Evolutionary conservation across 345 rosid genomes (phyloP).

Genomic region (Rhizophora apiculata): DNA sequence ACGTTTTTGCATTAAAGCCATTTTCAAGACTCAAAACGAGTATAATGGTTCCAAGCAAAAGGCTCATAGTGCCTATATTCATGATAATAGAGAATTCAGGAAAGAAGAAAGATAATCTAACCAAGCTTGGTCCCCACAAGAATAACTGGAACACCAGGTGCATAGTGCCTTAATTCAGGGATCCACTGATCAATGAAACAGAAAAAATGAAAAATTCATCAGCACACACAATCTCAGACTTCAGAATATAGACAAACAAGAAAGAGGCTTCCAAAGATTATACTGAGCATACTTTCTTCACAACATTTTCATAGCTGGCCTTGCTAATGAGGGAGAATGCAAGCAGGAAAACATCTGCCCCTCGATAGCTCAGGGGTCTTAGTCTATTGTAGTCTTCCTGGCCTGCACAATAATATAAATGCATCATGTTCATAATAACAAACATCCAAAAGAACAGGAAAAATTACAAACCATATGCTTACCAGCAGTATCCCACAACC

Average conservation of each 20-base stretch:
- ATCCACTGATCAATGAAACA: slow-evolving; percentile 58
- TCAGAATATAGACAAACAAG: slow-evolving; percentile 3
- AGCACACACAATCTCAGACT: slow-evolving; percentile 14
- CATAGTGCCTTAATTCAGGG: slow-evolving; percentile 91
- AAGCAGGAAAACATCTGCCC: slow-evolving; percentile 85
- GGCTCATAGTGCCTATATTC: neutral
- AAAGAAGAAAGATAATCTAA: slow-evolving; percentile 23
- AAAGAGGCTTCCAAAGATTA: neutral
- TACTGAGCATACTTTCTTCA: slow-evolving; percentile 54
- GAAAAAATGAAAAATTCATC: slow-evolving; percentile 21
- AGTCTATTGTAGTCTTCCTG: slow-evolving; percentile 92
- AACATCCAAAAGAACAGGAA: neutral
- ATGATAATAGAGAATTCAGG: neutral
- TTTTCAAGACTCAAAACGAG: no score
- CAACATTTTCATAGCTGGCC: slow-evolving; percentile 90
- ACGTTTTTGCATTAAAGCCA: no score
- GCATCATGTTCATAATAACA: slow-evolving; percentile 10
- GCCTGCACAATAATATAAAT: slow-evolving; percentile 43
- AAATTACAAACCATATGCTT: slow-evolving; percentile 12
- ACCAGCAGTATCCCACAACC: slow-evolving; percentile 90
- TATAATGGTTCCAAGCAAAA: neutral
- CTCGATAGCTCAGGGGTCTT: slow-evolving; percentile 89
- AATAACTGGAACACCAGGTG: slow-evolving; percentile 60
- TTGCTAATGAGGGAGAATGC: slow-evolving; percentile 91
- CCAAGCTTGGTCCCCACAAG: slow-evolving; percentile 66